Evolutionary conservation across 768 basidiomycete species (phyloP), one percentile per base, ranked within the genome.

Genomic region (Coprinopsis cinerea): DNA sequence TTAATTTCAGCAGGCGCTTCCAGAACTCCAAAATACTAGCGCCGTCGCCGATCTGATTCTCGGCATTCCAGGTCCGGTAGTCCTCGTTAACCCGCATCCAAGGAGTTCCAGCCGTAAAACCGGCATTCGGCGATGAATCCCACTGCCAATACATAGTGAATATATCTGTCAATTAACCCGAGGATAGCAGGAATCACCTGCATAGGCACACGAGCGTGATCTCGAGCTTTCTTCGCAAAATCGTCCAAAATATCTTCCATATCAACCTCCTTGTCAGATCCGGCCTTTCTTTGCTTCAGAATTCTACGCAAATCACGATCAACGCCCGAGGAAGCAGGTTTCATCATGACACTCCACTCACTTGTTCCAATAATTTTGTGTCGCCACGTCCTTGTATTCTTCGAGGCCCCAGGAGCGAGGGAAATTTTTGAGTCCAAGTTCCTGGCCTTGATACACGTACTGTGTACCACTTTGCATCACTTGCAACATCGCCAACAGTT

Each of bases 21-120:
- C 78, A 89, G 61, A 88, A 88, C 1, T 68, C 58, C 39, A 68
- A 69, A 2, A 84, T 81, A 56, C 81, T 84, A n/a, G 67, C 55
- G 0, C 65, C 55, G 49, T 85, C 76, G 0, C 57, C 53, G 14
- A 68, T 34, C 62, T 87, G 78, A 11, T 59, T 62, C 1, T 56
- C 69, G 14, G 69, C 82, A 55, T 86, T 88, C 75, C 81, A 84
- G 0, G 54, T 52, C n/a, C 54, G 48, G 58, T 79, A 84, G 56
- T 87, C 83, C 32, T 84, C 82, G 56, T 85, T 82, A 5, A 83
- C 77, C 22, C 82, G 70, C 83, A 88, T 88, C 85, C 85, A 89
- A 0, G 86, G 84, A 1, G 61, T 73, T 2, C 77, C 79, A 0
- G 75, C 69, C 11, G 82, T 81, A 62, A 88, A 88, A 0, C 87